phyloP scores from a whole-genome alignment of 2,329 filamentous ascomycete genomes.

The Pseudocercospora crystallina region DNA sequence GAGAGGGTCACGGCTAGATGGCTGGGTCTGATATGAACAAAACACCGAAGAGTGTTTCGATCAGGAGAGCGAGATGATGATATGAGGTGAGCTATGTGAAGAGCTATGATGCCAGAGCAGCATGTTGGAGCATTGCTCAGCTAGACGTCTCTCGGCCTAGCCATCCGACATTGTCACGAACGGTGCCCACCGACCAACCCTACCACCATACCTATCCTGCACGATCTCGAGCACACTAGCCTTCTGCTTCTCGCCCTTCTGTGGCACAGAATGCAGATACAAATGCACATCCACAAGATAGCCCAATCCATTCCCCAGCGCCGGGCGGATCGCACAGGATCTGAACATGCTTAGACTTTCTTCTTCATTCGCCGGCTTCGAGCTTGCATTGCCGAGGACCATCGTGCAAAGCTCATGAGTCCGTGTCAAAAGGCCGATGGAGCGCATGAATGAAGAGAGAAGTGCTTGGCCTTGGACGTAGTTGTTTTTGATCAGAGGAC shows the following conservation, averaged over 20 bases:
- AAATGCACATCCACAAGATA: constrained; percentile 43
- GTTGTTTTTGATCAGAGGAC: constrained; percentile 31
- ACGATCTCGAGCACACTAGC: constrained; percentile 46
- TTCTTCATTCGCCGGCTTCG: constrained; percentile 17
- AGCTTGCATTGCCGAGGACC: constrained; percentile 12
- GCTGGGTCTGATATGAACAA: too few relatives aligned
- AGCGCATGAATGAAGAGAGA: constrained; percentile 43
- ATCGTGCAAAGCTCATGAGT: constrained; percentile 39
- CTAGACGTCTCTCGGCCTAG: constrained; percentile 13
- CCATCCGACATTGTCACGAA: constrained; percentile 26
- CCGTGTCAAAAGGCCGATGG: constrained; percentile 41
- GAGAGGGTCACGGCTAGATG: too few relatives aligned
- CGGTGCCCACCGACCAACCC: constrained; percentile 41
- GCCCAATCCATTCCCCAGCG: constrained; percentile 39
- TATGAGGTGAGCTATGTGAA: background rate
- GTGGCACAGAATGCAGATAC: constrained; percentile 33
- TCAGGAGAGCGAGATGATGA: too few relatives aligned
- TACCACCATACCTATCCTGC: constrained; percentile 39
- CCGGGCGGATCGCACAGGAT: constrained; percentile 38
- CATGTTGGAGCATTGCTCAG: background rate
- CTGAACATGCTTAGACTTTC: constrained; percentile 43
- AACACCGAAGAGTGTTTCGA: too few relatives aligned
- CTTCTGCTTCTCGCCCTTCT: constrained; percentile 20
- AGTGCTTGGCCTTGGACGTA: constrained; percentile 40
- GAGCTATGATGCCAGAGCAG: background rate